phyloP scores from a whole-genome alignment of 1,284 basidiomycete genomes.

The Ustilago esculenta region DNA sequence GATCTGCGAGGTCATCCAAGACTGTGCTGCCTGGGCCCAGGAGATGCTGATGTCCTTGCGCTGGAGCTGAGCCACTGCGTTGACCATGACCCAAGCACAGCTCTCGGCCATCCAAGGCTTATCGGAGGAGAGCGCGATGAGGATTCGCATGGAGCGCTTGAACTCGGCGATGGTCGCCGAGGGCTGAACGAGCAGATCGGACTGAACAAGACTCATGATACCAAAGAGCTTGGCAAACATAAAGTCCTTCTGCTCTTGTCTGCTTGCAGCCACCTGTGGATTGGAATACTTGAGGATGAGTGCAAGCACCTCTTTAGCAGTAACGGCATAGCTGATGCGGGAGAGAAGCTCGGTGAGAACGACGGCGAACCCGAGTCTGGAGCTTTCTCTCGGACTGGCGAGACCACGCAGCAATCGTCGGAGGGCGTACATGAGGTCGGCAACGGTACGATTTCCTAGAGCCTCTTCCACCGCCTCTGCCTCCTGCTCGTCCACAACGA shows the following conservation, averaged over 20 bases:
- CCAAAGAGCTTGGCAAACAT: conserved; percentile 94
- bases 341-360: conserved; percentile 92
- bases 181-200: conserved; percentile 74
- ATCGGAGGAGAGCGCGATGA: conserved; percentile 78
- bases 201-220: conserved; percentile 71
- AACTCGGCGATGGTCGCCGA: conserved; percentile 74
- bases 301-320: conserved; percentile 69
- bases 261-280: conserved; percentile 71
- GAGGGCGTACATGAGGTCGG: conserved; percentile 70
- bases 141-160: conserved; percentile 74
- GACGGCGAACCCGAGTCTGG: conserved; percentile 91
- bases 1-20: conserved; percentile 44
- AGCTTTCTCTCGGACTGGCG: conserved; percentile 89
- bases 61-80: conserved; percentile 32
- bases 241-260: conserved; percentile 90
- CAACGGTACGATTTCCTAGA: conserved; percentile 71
- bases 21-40: conserved; percentile 46
- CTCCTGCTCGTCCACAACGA: conserved; percentile 30
- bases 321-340: conserved; percentile 78
- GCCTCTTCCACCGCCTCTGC: conserved; percentile 69
- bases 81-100: conserved; percentile 78
- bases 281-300: conserved; percentile 59
- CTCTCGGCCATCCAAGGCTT: conserved; percentile 93
- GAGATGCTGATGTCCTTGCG: conserved; percentile 8
- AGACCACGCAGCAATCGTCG: conserved; percentile 73